phyloP scores from a whole-genome alignment of 352 stramenopile genomes.

The Pythium myriotylum region DNA sequence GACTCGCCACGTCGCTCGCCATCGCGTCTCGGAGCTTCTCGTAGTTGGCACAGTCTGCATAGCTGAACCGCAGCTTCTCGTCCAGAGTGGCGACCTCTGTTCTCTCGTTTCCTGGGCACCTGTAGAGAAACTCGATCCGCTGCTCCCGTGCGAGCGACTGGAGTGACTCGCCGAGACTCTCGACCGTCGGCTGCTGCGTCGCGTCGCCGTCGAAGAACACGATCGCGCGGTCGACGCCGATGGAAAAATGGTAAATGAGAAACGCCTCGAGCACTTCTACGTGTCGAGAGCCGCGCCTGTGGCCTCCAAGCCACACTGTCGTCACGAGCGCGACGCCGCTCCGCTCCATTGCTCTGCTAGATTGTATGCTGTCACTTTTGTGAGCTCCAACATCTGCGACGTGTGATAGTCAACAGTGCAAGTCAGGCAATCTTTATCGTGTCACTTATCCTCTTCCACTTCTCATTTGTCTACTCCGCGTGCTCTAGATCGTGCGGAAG shows the following conservation, averaged over 20 bases:
- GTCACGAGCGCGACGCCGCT: constrained; percentile 40
- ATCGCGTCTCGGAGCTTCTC: constrained; percentile 5
- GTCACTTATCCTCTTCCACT: not conserved
- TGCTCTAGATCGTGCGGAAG: constrained; percentile 47
- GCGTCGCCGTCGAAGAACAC: constrained; percentile 41
- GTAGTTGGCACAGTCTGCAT: constrained; percentile 19
- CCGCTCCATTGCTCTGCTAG: not conserved
- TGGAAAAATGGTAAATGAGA: constrained; percentile 39
- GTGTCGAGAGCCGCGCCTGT: constrained; percentile 14
- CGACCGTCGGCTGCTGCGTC: constrained; percentile 17
- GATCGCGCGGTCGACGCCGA: constrained; percentile 39
- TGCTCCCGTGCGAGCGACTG: constrained; percentile 10
- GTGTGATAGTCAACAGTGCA: constrained; percentile 9
- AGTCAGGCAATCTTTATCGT: not conserved
- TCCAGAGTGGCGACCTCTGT: not conserved
- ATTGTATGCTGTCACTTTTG: constrained; percentile 7
- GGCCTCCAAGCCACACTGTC: constrained; percentile 35
- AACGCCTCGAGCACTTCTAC: constrained; percentile 38
- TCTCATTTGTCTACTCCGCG: not conserved
- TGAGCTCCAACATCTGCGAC: constrained; percentile 18
- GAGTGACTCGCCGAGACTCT: constrained; percentile 20
- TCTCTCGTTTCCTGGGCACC: not conserved
- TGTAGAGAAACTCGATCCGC: constrained; percentile 36
- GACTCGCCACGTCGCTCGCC: constrained; percentile 27
- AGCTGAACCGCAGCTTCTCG: not conserved